Conservation (phyloP, 1,284 basidiomycete genomes). For the Phellinidium pouzarii region DNA sequence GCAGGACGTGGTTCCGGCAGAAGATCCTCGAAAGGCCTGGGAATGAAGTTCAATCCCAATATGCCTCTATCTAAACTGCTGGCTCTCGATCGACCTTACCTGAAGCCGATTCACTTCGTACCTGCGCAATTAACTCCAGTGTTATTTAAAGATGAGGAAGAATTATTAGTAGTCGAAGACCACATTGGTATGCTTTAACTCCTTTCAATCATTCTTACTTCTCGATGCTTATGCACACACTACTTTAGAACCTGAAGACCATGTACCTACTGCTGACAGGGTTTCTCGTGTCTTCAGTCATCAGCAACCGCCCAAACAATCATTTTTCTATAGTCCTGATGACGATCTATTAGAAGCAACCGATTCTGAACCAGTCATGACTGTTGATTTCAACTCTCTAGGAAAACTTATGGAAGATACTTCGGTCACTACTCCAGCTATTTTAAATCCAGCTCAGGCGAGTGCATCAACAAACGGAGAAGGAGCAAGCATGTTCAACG, state of each 20-base stretch:
- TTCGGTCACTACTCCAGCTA: not conserved
- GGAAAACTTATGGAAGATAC: slow-evolving; percentile 16
- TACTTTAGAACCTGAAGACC: slow-evolving; percentile 44
- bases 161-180: slow-evolving; percentile 55
- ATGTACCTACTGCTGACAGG: slow-evolving; percentile 59
- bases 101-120: slow-evolving; percentile 64
- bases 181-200: slow-evolving; percentile 38
- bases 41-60: slow-evolving; percentile 21
- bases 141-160: slow-evolving; percentile 61
- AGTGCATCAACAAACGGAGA: not conserved
- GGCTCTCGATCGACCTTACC: slow-evolving; percentile 49
- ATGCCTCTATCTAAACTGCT: slow-evolving; percentile 51
- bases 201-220: not conserved
- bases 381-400: slow-evolving; percentile 16
- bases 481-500: slow-evolving; percentile 5
- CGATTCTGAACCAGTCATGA: slow-evolving; percentile 20
- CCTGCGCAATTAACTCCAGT: slow-evolving; percentile 44
- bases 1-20: slow-evolving; percentile 10
- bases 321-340: slow-evolving; percentile 23
- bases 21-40: slow-evolving; percentile 18
- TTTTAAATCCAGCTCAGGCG: not conserved
- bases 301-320: slow-evolving; percentile 15
- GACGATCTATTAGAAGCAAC: slow-evolving; percentile 25
- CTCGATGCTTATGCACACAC: slow-evolving; percentile 7
- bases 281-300: slow-evolving; percentile 54